Evolutionary conservation across 164 flowering plant species (phyloP).

Genomic region (Cinnamomum chago): DNA sequence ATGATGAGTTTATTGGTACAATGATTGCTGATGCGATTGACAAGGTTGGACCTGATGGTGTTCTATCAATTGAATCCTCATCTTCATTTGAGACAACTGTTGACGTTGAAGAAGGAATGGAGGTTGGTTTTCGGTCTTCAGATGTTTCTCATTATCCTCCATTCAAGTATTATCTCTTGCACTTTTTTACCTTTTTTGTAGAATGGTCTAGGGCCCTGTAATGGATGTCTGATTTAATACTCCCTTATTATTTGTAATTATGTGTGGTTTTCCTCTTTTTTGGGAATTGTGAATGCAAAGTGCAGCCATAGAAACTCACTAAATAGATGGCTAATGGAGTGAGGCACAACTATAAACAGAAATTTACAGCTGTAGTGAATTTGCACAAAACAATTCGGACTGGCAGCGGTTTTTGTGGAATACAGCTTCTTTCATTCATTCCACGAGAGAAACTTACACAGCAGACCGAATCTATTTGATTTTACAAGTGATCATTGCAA

Average conservation of each 20-base stretch:
- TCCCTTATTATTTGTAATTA: not conserved
- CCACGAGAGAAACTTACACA: too few species aligned
- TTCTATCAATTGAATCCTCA: conserved; percentile 94
- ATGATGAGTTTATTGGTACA: conserved; percentile 80
- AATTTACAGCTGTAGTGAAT: too few species aligned
- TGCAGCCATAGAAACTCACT: too few species aligned
- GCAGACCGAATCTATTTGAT: too few species aligned
- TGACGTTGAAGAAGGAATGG: conserved; percentile 98
- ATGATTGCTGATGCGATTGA: conserved; percentile 99
- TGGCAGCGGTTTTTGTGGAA: too few species aligned
- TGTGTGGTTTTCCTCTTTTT: too few species aligned
- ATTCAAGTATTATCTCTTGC: not conserved
- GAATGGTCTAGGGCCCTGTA: not conserved
- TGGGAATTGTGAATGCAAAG: too few species aligned
- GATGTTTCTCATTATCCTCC: not conserved
- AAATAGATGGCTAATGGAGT: too few species aligned
- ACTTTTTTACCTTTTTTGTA: not conserved
- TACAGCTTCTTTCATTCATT: too few species aligned
- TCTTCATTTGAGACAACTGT: conserved; percentile 98
- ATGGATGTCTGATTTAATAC: not conserved
- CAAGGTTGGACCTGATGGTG: conserved; percentile 99
- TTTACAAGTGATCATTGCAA: too few species aligned
- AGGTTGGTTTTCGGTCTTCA: conserved; percentile 40
- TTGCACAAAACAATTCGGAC: too few species aligned
- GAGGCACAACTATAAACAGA: too few species aligned